Evolutionary conservation across 2,329 filamentous ascomycete species (phyloP).

Genomic region (Aureobasidium leucospermi): DNA sequence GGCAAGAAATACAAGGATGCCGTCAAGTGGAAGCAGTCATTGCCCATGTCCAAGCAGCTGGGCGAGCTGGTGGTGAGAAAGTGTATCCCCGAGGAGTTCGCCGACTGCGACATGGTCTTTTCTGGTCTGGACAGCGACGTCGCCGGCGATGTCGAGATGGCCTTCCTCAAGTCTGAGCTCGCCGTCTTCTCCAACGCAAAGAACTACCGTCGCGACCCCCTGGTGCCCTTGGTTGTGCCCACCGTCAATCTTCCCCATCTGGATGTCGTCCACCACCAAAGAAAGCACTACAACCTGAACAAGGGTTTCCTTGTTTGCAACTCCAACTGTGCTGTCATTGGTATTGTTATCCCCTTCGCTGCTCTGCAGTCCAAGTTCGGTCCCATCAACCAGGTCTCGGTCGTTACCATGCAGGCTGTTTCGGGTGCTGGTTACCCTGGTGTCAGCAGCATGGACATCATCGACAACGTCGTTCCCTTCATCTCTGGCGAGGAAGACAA

Average conservation of each 20-base stretch:
- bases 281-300: conserved; percentile 60
- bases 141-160: conserved; percentile 88
- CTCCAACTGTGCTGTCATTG: conserved; percentile 96
- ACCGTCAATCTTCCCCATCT: conserved; percentile 89
- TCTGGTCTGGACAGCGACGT: conserved; percentile 88
- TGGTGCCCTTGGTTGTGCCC: conserved; percentile 88
- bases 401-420: conserved; percentile 92
- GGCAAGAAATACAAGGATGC: conserved; percentile 94
- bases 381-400: conserved; percentile 64
- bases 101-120: conserved; percentile 88
- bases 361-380: conserved; percentile 83
- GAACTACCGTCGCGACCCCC: conserved; percentile 85
- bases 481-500: conserved; percentile 95
- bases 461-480: conserved; percentile 93
- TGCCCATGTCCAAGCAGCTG: conserved; percentile 68
- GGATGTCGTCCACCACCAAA: conserved; percentile 82
- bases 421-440: conserved; percentile 88
- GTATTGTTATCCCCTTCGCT: conserved; percentile 88
- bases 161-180: conserved; percentile 80
- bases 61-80: conserved; percentile 77
- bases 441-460: conserved; percentile 86
- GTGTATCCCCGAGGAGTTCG: conserved; percentile 74
- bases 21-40: conserved; percentile 87
- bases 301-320: conserved; percentile 96
- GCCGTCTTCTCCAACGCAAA: conserved; percentile 97